Evolutionary conservation across 2,329 filamentous ascomycete species (phyloP), one percentile per base, ranked within the genome.

Genomic region (Exserohilum turcica): DNA sequence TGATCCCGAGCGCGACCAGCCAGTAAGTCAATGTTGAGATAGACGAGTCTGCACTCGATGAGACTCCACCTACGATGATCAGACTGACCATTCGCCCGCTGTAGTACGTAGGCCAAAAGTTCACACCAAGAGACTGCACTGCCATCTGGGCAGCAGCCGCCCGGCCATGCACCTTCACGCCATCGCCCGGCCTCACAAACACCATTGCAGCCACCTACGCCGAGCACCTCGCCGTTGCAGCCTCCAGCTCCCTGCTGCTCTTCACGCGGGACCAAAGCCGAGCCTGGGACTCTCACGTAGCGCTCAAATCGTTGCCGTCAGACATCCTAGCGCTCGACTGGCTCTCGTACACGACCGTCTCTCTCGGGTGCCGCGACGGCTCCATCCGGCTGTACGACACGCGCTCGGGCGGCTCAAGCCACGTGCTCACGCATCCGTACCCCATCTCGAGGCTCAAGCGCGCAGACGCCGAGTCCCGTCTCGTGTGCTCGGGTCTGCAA

Each of bases 241-340:
- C 65, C 9, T 69, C 65, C 2, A 59, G 45, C 8, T 61, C 62
- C 2, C 48, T 74, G 6, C 52, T 66, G 2, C 43, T 73, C 6
- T 65, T 69, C 29, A 64, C 58, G 1, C 60, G 67, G 19, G 56
- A 56, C 2, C 48, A 48, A 29, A 35, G 52, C 18, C 68, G 63
- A 31, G 39, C 44, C 7, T 75, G 65, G 68, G 52, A 67, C 50
- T 49, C 47, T 1, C 31, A 45, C 3, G 58, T 47, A 1, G 39
- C 42, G 0, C 39, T 61, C 1, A 32, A 60, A n/a, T 35, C 52
- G 6, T 42, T 64, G 1, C n/a, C 54, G 0, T 57, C 65, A 5
- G 72, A 76, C 33, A 57, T 75, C 10, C 59, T 74, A 7, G 59
- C 73, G 0, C 35, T 76, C 3, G 60, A 68, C 16, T 77, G 74